phyloP scores from a whole-genome alignment of 495 filamentous ascomycete species.

The Cercophora scortea region DNA sequence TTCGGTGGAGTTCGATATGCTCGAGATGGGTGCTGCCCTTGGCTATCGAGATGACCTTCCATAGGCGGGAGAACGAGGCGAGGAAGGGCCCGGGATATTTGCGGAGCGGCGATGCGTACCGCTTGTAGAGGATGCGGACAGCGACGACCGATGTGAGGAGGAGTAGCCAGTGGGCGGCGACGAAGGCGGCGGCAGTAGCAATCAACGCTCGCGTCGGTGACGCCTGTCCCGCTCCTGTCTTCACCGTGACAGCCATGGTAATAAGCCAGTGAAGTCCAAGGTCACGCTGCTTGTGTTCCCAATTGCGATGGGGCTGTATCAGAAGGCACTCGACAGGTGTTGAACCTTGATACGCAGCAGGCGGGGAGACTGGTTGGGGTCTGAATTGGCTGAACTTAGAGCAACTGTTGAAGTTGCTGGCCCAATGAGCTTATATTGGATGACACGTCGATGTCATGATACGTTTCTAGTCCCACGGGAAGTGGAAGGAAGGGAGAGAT shows the following conservation, averaged over 20 bases:
- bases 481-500: no score
- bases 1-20: slow-evolving; percentile 40
- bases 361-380: background rate
- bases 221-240: slow-evolving; percentile 17
- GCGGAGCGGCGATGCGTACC: slow-evolving; percentile 38
- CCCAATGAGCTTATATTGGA: background rate
- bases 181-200: slow-evolving; percentile 14
- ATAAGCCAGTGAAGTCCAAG: background rate
- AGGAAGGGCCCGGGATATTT: slow-evolving; percentile 43
- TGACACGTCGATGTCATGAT: no score
- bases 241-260: slow-evolving; percentile 24
- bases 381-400: background rate
- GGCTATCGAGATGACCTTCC: slow-evolving; percentile 32
- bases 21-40: slow-evolving; percentile 34
- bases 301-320: no score
- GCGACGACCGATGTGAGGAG: slow-evolving; percentile 24
- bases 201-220: slow-evolving; percentile 22
- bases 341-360: background rate
- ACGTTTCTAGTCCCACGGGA: no score
- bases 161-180: slow-evolving; percentile 28
- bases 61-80: slow-evolving; percentile 39
- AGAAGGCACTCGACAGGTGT: background rate
- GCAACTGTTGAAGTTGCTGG: slow-evolving; percentile 26
- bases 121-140: slow-evolving; percentile 26
- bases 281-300: background rate